Evolutionary conservation across 2,329 filamentous ascomycete genomes (phyloP).

Genomic region (Colletotrichum eremochloae): DNA sequence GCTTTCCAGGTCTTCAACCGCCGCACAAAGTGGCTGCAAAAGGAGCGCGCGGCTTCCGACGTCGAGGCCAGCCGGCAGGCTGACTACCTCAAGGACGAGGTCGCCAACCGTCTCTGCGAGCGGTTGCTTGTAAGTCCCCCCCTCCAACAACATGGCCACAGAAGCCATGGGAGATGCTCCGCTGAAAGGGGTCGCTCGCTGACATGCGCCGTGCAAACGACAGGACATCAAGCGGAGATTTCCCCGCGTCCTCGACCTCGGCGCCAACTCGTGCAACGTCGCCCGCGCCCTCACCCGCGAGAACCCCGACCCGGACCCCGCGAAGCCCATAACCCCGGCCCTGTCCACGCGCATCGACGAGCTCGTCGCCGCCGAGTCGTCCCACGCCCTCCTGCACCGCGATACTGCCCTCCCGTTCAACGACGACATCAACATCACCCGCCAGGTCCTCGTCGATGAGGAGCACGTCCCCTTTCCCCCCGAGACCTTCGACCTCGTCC

Average conservation of each 20-base stretch:
- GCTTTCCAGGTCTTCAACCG: slow-evolving; percentile 93
- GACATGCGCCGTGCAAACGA: background rate
- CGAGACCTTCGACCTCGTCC: slow-evolving; percentile 86
- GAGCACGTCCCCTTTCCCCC: slow-evolving; percentile 84
- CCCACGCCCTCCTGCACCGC: slow-evolving; percentile 81
- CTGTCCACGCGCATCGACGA: slow-evolving; percentile 79
- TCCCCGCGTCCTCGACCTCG: slow-evolving; percentile 87
- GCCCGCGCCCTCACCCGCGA: slow-evolving; percentile 82
- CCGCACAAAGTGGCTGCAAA: slow-evolving; percentile 89
- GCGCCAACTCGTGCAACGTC: slow-evolving; percentile 96
- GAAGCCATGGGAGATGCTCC: background rate
- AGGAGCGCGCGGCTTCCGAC: slow-evolving; percentile 83
- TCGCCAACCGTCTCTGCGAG: slow-evolving; percentile 86
- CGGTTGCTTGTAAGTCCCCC: slow-evolving; percentile 75
- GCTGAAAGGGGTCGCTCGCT: background rate
- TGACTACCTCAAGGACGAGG: slow-evolving; percentile 95
- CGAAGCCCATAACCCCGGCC: slow-evolving; percentile 71
- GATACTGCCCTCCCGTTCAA: slow-evolving; percentile 84
- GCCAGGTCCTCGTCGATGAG: slow-evolving; percentile 80
- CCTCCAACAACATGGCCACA: background rate
- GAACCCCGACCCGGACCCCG: slow-evolving; percentile 72
- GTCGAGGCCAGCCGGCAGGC: slow-evolving; percentile 80
- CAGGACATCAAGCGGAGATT: slow-evolving; percentile 95
- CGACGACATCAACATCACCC: slow-evolving; percentile 76
- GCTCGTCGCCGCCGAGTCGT: slow-evolving; percentile 86